Conservation (phyloP, 2,329 filamentous ascomycete genomes). For the Diaporthe batatas region DNA sequence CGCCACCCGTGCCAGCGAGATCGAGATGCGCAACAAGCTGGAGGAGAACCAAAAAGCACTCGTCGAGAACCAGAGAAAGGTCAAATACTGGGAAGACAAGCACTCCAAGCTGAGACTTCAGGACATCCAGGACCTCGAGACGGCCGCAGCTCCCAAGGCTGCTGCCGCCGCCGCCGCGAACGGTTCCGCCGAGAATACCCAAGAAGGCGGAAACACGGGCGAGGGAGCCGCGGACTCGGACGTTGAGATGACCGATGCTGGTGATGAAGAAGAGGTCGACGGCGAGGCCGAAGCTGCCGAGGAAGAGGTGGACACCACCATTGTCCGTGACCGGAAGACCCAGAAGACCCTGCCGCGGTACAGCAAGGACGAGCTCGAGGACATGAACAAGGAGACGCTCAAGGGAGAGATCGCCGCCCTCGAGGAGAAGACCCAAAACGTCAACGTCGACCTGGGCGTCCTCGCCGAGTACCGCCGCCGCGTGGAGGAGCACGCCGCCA, state of each 20-base stretch:
- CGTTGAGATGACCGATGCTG: conserved; percentile 48
- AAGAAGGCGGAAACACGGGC: conserved; percentile 44
- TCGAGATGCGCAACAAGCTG: conserved; percentile 98
- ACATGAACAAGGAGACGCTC: conserved; percentile 73
- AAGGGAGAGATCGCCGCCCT: conserved; percentile 73
- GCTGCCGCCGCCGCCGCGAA: conserved; percentile 48
- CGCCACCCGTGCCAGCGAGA: conserved; percentile 88
- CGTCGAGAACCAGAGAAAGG: conserved; percentile 85
- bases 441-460: conserved; percentile 89
- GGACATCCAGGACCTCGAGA: conserved; percentile 78
- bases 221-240: conserved; percentile 45
- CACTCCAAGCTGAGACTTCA: conserved; percentile 85
- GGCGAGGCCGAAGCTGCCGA: conserved; percentile 44
- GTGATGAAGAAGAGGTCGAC: conserved; percentile 44
- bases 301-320: conserved; percentile 46
- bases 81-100: conserved; percentile 91
- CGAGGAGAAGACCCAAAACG: conserved; percentile 82
- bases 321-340: conserved; percentile 51
- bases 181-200: conserved; percentile 47
- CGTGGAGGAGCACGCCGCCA: conserved; percentile 55
- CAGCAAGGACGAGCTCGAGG: conserved; percentile 77
- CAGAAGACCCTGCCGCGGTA: conserved; percentile 79
- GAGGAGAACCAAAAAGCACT: conserved; percentile 95
- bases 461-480: conserved; percentile 57
- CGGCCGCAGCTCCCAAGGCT: conserved; percentile 51